Evolutionary conservation across 2,329 filamentous ascomycete genomes (phyloP).

Genomic region (Colletotrichum sidae): DNA sequence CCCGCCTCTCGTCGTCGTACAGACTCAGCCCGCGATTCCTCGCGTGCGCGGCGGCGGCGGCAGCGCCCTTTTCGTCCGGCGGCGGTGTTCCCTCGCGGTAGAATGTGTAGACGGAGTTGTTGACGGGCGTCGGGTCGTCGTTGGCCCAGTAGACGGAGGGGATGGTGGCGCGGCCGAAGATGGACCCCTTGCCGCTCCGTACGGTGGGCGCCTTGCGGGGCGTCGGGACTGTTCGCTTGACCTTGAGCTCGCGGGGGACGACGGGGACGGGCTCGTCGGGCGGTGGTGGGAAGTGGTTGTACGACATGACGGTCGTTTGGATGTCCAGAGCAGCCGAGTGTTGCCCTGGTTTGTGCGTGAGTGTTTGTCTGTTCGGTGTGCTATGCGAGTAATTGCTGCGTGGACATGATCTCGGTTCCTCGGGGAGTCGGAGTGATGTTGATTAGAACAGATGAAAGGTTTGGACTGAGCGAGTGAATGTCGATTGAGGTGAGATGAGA

Average conservation of each 20-base stretch:
- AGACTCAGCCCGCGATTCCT: conserved; percentile 23
- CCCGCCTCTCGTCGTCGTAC: conserved; percentile 29
- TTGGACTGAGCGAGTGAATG: conserved; percentile 10
- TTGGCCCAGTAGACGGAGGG: conserved; percentile 35
- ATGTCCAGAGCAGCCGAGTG: not conserved
- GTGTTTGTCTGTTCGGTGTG: not conserved
- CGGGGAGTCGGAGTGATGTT: not conserved
- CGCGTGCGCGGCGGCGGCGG: conserved; percentile 25
- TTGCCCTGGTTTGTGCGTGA: not conserved
- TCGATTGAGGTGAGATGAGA: not conserved
- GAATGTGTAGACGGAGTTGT: conserved; percentile 48
- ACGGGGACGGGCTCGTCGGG: conserved; percentile 32
- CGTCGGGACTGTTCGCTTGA: conserved; percentile 27
- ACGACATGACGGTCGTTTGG: conserved; percentile 3
- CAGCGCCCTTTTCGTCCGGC: conserved; percentile 38
- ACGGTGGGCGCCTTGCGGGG: conserved; percentile 34
- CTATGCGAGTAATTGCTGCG: conserved; percentile 18
- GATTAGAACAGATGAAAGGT: no score
- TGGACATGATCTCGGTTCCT: conserved; percentile 17
- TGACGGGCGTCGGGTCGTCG: conserved; percentile 29
- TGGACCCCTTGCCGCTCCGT: conserved; percentile 34
- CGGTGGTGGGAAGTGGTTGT: conserved; percentile 24
- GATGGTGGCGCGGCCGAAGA: conserved; percentile 33
- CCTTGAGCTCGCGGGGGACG: conserved; percentile 25
- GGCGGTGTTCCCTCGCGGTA: conserved; percentile 55